A percentile compares a stretch with the other conserved stretches of the same genome.
Evolutionary conservation across 176 grass and related monocot genomes (phyloP).

Genomic region (Rhynchospora tenuis): DNA sequence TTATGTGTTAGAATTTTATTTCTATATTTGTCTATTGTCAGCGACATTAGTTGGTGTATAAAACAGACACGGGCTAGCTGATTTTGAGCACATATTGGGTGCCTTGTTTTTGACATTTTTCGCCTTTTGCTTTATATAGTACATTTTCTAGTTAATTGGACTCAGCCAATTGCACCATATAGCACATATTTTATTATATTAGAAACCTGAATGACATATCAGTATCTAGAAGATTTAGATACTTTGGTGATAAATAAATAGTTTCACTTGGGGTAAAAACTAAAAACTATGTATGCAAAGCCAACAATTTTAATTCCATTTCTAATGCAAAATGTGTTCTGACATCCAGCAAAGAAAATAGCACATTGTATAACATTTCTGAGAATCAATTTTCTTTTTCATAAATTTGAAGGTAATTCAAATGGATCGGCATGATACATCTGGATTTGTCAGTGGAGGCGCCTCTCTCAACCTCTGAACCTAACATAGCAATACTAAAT

Average conservation of each 20-base stretch:
- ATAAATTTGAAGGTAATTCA: conserved; percentile 23
- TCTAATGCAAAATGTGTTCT: not conserved
- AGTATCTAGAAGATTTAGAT: too few species aligned
- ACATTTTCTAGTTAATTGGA: not conserved
- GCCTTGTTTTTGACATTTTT: not conserved
- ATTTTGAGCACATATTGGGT: not conserved
- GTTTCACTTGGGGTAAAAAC: not conserved
- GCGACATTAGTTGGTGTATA: not conserved
- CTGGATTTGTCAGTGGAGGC: conserved; percentile 53
- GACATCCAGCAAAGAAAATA: conserved; percentile 3
- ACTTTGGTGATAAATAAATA: not conserved
- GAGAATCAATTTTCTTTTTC: conserved; percentile 15
- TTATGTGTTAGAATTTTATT: not conserved
- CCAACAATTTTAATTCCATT: not conserved
- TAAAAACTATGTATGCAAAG: not conserved
- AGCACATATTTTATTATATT: not conserved
- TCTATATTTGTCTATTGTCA: not conserved
- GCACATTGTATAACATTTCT: not conserved
- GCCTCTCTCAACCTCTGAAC: conserved; percentile 1
- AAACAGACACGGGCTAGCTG: not conserved
- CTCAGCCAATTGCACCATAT: not conserved
- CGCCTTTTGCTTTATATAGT: not conserved
- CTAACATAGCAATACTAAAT: conserved; percentile 19
- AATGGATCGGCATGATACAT: conserved; percentile 50
- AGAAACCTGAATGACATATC: not conserved